Base-by-base conservation (phyloP, 306 rosid genomes). In the Cicer judaicum region DNA sequence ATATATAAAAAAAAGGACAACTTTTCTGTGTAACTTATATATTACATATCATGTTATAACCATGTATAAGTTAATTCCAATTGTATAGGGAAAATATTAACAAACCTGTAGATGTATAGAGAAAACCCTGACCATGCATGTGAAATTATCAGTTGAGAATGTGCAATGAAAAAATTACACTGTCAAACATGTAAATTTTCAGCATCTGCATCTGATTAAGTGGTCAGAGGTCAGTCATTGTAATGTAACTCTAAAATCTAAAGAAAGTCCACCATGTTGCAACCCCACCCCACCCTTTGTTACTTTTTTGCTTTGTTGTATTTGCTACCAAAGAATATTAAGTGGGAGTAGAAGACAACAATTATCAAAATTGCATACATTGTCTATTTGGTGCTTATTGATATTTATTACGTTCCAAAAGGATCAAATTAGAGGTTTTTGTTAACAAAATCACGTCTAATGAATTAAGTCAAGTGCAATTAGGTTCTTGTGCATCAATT, bases 41-140 rank as follows among this genome's bases (percentile, higher is more conserved):
- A 53, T 49, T 38, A 64, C 16, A 53, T 57, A 49, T 59, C 61
- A n/a, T 48, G 76, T 38, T 60, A 52, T 34, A 67, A 36, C 48
- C 65, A 70, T 18, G 59, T 7, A 40, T 15, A 24, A 13, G 60
- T 21, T 50, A 38, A 72, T 61, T 83, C 47, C 64, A 56, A 63
- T 77, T 14, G 57, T 72, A 46, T 46, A 38, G 43, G 18, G 10
- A 29, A 59, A 29, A 53, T 47, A 56, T 14, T 21, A 78, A 62
- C 83, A 82, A 82, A 92, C 96, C 96, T 92, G 93, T 18, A 92
- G 80, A 82, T 86, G 90, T 64, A 92, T 72, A 77, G 93, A 89
- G 76, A 84, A 84, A 92, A 90, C 75, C 97, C 97, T 57, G 96
- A 93, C 92, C 97, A 92, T 81, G 93, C 97, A 18, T 7, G 70